Evolutionary conservation across 768 basidiomycete genomes (phyloP).

Genomic region (Gloeostereum incarnatum): DNA sequence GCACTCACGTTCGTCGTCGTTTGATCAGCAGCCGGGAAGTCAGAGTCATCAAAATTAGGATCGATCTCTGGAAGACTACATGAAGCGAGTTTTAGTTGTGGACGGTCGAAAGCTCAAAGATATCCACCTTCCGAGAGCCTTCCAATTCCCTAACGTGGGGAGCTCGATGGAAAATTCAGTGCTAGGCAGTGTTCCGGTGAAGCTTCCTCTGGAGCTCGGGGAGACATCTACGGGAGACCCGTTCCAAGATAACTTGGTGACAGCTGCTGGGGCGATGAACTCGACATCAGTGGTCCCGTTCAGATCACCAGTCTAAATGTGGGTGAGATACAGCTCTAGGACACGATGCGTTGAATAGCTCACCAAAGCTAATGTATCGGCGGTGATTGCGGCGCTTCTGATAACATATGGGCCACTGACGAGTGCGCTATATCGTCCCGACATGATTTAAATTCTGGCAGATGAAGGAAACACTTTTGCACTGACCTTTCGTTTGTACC

Average conservation of each 20-base stretch:
- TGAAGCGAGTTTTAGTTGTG: conserved; percentile 3
- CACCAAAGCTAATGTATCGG: conserved; percentile 25
- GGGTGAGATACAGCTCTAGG: neutral
- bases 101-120: neutral
- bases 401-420: conserved; percentile 48
- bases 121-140: conserved; percentile 31
- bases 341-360: conserved; percentile 1
- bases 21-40: conserved; percentile 30
- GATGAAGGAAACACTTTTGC: neutral
- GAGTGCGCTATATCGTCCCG: conserved; percentile 20
- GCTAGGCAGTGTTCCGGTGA: conserved; percentile 15
- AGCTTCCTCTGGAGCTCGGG: conserved; percentile 19
- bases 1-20: conserved; percentile 34
- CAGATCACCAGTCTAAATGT: conserved; percentile 33
- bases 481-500: conserved; percentile 33
- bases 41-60: conserved; percentile 36
- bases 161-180: conserved; percentile 13
- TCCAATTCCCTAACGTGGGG: conserved; percentile 33
- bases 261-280: conserved; percentile 27
- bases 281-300: conserved; percentile 38
- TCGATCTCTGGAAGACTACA: conserved; percentile 39
- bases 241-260: conserved; percentile 33
- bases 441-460: too few relatives aligned
- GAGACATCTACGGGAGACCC: conserved; percentile 14
- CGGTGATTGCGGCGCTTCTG: conserved; percentile 33